Percentiles rank a stretch among this genome's conserved stretches.
phyloP scores from a whole-genome alignment of 495 filamentous ascomycete species.

The Neurospora hispaniola region DNA sequence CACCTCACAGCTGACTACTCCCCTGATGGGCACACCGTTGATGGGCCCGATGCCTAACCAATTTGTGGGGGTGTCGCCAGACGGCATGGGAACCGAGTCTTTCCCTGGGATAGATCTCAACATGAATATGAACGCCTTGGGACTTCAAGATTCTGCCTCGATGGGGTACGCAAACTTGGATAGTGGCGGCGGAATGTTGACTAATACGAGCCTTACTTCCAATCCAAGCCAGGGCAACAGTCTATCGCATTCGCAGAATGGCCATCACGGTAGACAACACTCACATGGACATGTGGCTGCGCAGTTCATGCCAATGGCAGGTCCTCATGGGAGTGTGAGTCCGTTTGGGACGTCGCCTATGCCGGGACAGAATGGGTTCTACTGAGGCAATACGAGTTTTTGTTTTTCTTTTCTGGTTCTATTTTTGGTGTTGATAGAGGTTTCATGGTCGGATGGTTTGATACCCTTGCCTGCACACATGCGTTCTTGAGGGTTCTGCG shows the following conservation, averaged over 20 bases:
- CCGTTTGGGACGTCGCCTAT: not conserved
- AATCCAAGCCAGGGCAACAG: not conserved
- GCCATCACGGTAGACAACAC: not conserved
- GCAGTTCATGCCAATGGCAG: not conserved
- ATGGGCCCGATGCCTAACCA: slow-evolving; percentile 4
- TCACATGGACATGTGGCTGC: not conserved
- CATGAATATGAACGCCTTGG: slow-evolving; percentile 24
- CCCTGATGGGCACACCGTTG: slow-evolving; percentile 12
- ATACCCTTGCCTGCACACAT: not conserved
- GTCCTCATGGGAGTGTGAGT: not conserved
- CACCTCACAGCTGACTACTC: not conserved
- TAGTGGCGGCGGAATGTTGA: not conserved
- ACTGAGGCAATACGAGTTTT: not conserved
- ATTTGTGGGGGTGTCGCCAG: slow-evolving; percentile 13
- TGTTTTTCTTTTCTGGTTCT: not conserved
- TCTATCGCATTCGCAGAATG: not conserved
- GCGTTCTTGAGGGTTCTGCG: not conserved
- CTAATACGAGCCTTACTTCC: not conserved
- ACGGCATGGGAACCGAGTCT: slow-evolving; percentile 14
- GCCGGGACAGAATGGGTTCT: not conserved
- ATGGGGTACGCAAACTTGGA: not conserved
- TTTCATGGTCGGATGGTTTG: not conserved
- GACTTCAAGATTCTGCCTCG: slow-evolving; percentile 22
- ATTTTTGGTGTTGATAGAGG: not conserved
- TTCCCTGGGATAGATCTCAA: slow-evolving; percentile 26